phyloP scores from a whole-genome alignment of 768 basidiomycete species.

The Nevesoporus exiguus region DNA sequence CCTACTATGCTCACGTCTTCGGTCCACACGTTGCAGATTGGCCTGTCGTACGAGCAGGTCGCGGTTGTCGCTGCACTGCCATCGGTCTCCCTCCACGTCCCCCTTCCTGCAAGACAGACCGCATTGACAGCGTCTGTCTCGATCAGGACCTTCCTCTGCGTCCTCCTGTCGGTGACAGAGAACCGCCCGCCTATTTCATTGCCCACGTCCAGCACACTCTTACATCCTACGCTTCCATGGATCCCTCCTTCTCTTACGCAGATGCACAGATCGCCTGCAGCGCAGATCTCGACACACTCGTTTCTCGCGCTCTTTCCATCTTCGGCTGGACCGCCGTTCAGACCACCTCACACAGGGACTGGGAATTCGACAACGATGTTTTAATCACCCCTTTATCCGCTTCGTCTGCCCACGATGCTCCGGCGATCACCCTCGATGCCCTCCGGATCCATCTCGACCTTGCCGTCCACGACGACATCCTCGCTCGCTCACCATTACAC shows the following conservation, averaged over 20 bases:
- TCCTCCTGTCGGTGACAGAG: conserved; percentile 31
- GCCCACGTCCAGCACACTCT: conserved; percentile 44
- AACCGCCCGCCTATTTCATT: conserved; percentile 32
- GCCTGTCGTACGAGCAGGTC: conserved; percentile 44
- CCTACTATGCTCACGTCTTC: conserved; percentile 52
- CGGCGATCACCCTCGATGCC: conserved; percentile 10
- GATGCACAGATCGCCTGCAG: conserved; percentile 14
- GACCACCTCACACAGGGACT: conserved; percentile 15
- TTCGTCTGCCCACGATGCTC: not conserved
- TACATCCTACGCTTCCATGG: conserved; percentile 43
- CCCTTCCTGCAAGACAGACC: conserved; percentile 8
- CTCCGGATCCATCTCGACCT: conserved; percentile 30
- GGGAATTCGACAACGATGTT: conserved; percentile 31
- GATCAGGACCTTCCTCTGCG: conserved; percentile 24
- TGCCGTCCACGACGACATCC: conserved; percentile 20
- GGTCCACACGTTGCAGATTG: conserved; percentile 51
- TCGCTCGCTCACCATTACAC: conserved; percentile 22
- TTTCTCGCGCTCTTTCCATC: conserved; percentile 38
- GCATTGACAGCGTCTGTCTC: conserved; percentile 9
- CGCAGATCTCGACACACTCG: conserved; percentile 43
- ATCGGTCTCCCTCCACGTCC: conserved; percentile 15
- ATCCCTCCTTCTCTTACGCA: conserved; percentile 30
- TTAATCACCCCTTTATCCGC: conserved; percentile 17
- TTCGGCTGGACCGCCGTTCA: conserved; percentile 38
- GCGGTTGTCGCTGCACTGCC: conserved; percentile 45